Base-by-base conservation (phyloP, 495 filamentous ascomycete species). In the Jackrogersella minutella region DNA sequence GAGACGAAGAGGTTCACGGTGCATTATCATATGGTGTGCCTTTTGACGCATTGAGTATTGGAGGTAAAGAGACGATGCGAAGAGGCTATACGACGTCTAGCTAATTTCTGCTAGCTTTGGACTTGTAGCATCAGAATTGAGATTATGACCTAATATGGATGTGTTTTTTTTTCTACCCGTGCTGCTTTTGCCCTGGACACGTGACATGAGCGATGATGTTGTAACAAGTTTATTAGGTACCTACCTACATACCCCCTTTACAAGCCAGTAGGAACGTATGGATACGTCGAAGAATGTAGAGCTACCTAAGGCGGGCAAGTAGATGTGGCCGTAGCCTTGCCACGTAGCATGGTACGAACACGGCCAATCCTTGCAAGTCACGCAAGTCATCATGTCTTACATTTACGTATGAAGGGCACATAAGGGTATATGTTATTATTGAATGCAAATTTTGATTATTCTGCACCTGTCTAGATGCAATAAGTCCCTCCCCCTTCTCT, bases 291-390 rank as follows among this genome's bases (percentile, higher is more conserved):
- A n/a, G n/a, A 24, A 58, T 28, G 6, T 58, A 26, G 21, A 43
- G n/a, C n/a, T 40, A 49, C 3, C 17, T 5, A 26, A 55, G 21
- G 19, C 22, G 10, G 19, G 44, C 21, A 21, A 11, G 16, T 17
- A 52, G 58, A 68, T 41, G 53, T 69, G 60, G 49, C 55, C 47
- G 56, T 39, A 41, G 39, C 59, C 54, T 55, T n/a, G 59, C 53
- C 65, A 68, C 65, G 58, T 68, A 58, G 53, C 65, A 19, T 24
- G 24, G n/a, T 7, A 30, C 26, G n/a, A 24, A 57, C 33, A 36
- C 33, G 5, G 14, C 33, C 11, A 41, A 43, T 49, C 24, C n/a
- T 22, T 40, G 30, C 49, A 17, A 33, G 53, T 55, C 34, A 64
- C 31, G 31, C 22, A 41, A 17, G 14, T 49, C 51, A 40, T 46